phyloP scores from a whole-genome alignment of 805 yeast species.

The Candida ponderosae region DNA sequence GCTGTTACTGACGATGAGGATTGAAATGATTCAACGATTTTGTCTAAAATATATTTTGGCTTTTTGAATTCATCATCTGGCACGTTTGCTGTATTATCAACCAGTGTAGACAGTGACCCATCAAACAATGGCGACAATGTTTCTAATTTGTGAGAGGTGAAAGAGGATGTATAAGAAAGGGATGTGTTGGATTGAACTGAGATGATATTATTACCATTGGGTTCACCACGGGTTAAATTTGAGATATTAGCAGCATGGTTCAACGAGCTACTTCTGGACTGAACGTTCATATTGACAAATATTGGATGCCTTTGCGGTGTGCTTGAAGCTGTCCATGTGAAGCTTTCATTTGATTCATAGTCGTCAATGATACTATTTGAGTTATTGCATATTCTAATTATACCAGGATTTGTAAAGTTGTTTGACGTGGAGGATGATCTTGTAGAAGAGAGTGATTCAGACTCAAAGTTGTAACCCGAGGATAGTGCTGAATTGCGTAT shows the following conservation, averaged over 20 bases:
- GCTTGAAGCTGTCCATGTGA: too few species aligned
- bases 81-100: background rate
- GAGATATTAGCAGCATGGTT: too few species aligned
- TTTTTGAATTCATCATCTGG: constrained; percentile 7
- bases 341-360: background rate
- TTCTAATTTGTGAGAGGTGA: too few species aligned
- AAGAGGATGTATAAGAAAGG: too few species aligned
- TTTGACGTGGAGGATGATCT: background rate
- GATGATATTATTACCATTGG: too few species aligned
- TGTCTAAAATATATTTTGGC: constrained; percentile 6
- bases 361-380: background rate
- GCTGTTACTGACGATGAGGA: constrained; percentile 1
- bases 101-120: background rate
- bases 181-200: too few species aligned
- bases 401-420: background rate
- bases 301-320: too few species aligned
- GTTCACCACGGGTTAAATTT: too few species aligned
- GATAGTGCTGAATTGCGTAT: too few species aligned
- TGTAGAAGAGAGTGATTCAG: background rate
- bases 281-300: too few species aligned
- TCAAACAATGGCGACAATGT: background rate
- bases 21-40: constrained; percentile 10
- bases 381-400: background rate
- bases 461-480: background rate
- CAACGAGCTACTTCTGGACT: too few species aligned